Evolutionary conservation across 2,329 filamentous ascomycete genomes (phyloP), one percentile per base, ranked within the genome.

Genomic region (Xylaria multiplex): DNA sequence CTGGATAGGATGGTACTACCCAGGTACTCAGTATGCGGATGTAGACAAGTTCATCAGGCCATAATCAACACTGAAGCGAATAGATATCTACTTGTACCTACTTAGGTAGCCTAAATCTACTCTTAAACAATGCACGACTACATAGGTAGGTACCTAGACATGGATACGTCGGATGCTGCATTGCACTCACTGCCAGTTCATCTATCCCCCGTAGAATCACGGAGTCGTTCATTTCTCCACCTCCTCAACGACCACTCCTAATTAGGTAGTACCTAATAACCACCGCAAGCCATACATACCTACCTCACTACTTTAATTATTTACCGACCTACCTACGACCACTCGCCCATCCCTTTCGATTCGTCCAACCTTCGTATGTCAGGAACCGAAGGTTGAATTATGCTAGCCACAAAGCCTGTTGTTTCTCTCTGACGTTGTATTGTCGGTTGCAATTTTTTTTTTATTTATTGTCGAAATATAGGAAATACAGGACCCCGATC

Each of bases 221-320:
- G 59, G 62, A 64, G 69, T 67, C 45, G 67, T 59, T 66, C 59
- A 63, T 63, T 73, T 74, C 72, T 73, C 72, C 73, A 74, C 72
- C 72, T 74, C 69, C 71, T 72, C 69, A 71, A 72, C 72, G 62
- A 72, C 72, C 68, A 71, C 70, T 69, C 71, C 70, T 69, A 66
- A 65, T 45, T 40, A 8, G 35, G 9, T 35, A 35, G 7, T 40
- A 40, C 37, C 37, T 48, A 22, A 30, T 30, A 53, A 45, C 37
- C 14, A 42, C 30, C 40, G 30, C 9, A 58, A 45, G 48, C 42
- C 30, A n/a, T 35, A 35, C 32, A 6, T 35, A 58, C 50, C n/a
- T 16, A 53, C 55, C 45, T 24, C 32, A 40, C 59, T 50, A 59
- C 54, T 22, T 24, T 27, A 52, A n/a, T 57, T 37, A 37, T 37